Percentiles rank a stretch among this genome's conserved stretches.
phyloP scores from a whole-genome alignment of 495 filamentous ascomycete species.

The Neurospora sublineolata region DNA sequence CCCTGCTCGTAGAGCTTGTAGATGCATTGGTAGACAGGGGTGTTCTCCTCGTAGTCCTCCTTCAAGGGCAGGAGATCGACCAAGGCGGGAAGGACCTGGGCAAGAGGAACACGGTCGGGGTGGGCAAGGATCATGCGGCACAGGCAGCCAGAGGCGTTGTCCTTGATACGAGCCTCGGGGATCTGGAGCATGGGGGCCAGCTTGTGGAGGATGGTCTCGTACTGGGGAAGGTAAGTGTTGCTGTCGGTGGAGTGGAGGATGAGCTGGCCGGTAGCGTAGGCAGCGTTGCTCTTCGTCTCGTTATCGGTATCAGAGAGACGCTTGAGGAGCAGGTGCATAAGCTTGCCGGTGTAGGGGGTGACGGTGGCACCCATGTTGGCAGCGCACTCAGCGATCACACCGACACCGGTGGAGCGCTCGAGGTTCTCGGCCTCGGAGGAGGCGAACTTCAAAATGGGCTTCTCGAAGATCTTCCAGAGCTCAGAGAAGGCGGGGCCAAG shows the following conservation, averaged over 20 bases:
- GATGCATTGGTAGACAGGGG: conserved; percentile 79
- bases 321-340: conserved; percentile 76
- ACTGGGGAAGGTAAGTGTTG: conserved; percentile 58
- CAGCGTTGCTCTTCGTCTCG: conserved; percentile 90
- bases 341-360: conserved; percentile 60
- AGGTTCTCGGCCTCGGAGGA: conserved; percentile 63
- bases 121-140: conserved; percentile 81
- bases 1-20: conserved; percentile 69
- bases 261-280: conserved; percentile 78
- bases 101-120: conserved; percentile 64
- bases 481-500: conserved; percentile 73
- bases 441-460: conserved; percentile 77
- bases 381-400: conserved; percentile 86
- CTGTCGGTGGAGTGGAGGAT: conserved; percentile 65
- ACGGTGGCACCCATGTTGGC: conserved; percentile 68
- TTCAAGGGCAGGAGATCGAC: conserved; percentile 72
- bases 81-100: conserved; percentile 70
- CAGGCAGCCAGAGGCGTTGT: conserved; percentile 91
- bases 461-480: conserved; percentile 88
- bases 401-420: conserved; percentile 81
- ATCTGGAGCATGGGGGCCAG: conserved; percentile 74
- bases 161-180: conserved; percentile 64
- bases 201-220: conserved; percentile 63
- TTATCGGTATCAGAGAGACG: conserved; percentile 80
- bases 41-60: conserved; percentile 95